Base-by-base conservation (phyloP, 768 basidiomycete species). In the Leccinellum rugosiceps region DNA sequence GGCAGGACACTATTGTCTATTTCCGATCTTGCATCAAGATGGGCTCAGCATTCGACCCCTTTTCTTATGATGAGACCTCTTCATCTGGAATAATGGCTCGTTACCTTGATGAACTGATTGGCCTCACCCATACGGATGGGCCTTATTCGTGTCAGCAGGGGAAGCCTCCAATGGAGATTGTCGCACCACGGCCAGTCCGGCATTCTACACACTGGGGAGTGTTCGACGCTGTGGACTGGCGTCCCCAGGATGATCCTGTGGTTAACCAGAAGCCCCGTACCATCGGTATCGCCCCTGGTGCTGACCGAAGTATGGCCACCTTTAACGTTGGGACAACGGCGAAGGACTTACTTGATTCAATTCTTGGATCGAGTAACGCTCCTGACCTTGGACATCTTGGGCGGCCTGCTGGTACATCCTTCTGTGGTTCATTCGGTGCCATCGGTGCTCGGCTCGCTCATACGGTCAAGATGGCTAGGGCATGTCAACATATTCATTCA, bases 201-300 rank as follows among this genome's bases (percentile, higher is more conserved):
- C 50, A 50, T 46, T 53, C 41, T 19, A 35, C 57, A 28, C 47
- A 51, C 30, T 50, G 57, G 56, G 53, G 56, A 25, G 34, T 67
- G 10, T 57, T 66, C 30, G 53, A 57, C 19, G 25, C 58, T 8
- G 34, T 38, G 21, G 65, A 66, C 55, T 72, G 71, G 72, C 71
- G 65, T 45, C 72, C 72, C 1, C 50, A 65, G 45, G 64, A 63
- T 45, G 72, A 72, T 44, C 72, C 72, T 15, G 58, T 72, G 17
- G 46, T 72, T 44, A 71, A 73, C 50, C 63, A 58, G 52, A 69
- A 63, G 15, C 71, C 61, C 3, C 63, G 65, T 23, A 60, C 52
- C 32, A 57, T 68, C 44, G 69, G 71, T 23, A 62, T 71, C 26
- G 72, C 72, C 28, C 71, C 71, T 10, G 71, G 72, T 6, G 49